Conservation (phyloP, 2,329 filamentous ascomycete genomes). For the Alternaria sp. region DNA sequence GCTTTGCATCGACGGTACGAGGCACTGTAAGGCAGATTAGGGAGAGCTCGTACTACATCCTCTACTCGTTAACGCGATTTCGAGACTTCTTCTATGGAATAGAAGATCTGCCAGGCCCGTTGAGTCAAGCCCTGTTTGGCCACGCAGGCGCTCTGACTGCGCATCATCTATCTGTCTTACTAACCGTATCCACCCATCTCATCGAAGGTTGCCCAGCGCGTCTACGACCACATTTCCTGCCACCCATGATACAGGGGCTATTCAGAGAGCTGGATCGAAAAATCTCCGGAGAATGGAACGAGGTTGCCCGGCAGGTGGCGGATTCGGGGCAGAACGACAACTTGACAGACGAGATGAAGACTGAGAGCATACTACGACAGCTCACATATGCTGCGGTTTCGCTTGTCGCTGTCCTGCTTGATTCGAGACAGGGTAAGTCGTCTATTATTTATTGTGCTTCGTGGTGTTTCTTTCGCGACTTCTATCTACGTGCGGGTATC, state of each 20-base stretch:
- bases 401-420: constrained; percentile 87
- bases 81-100: constrained; percentile 92
- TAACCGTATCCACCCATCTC: constrained; percentile 85
- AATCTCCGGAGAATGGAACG: constrained; percentile 85
- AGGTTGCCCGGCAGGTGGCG: constrained; percentile 63
- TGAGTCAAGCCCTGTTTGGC: constrained; percentile 83
- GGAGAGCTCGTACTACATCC: constrained; percentile 91
- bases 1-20: constrained; percentile 89
- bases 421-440: constrained; percentile 60
- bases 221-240: constrained; percentile 78
- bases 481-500: neutral
- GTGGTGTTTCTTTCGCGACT: neutral
- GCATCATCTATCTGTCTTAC: constrained; percentile 91
- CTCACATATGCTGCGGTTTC: constrained; percentile 91
- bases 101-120: constrained; percentile 76
- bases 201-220: constrained; percentile 90
- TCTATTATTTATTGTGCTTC: neutral
- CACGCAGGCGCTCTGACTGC: constrained; percentile 84
- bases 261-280: constrained; percentile 89
- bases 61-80: constrained; percentile 90
- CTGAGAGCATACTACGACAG: constrained; percentile 91
- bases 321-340: constrained; percentile 74
- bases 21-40: constrained; percentile 87
- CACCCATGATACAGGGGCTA: constrained; percentile 79
- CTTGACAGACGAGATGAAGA: constrained; percentile 95